Percentiles rank a stretch among this genome's conserved stretches.
phyloP scores from a whole-genome alignment of 148 eudicot genomes.

The Rhododendron williamsianum region DNA sequence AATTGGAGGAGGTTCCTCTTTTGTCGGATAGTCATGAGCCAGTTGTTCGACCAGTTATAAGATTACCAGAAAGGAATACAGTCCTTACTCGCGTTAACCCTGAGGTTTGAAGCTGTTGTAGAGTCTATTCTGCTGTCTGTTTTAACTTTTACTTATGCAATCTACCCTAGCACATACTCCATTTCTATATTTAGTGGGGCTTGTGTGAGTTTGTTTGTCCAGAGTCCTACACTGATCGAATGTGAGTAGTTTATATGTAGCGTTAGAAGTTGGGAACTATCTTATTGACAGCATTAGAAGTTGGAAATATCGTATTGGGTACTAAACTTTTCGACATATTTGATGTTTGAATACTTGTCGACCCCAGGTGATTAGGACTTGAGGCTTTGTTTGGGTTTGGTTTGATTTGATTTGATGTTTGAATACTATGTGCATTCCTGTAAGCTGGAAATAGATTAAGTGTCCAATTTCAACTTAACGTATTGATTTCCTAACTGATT shows the following conservation, averaged over 20 bases:
- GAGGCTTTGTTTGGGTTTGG: background rate
- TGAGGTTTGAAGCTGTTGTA: conserved; percentile 48
- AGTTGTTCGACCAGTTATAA: conserved; percentile 66
- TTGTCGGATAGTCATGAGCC: conserved; percentile 42
- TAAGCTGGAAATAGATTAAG: background rate
- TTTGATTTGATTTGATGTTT: background rate
- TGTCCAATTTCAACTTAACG: background rate
- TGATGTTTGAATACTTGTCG: background rate
- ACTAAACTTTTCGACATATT: background rate
- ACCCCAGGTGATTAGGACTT: background rate
- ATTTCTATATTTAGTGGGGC: background rate
- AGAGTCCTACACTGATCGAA: background rate
- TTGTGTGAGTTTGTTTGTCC: background rate
- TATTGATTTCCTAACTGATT: background rate
- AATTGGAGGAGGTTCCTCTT: conserved; percentile 61
- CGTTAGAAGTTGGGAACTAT: background rate
- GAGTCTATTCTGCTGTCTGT: background rate
- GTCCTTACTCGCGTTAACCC: conserved; percentile 96
- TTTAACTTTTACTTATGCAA: background rate
- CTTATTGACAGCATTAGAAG: background rate
- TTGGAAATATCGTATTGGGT: background rate
- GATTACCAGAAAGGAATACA: conserved; percentile 65
- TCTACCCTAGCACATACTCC: background rate
- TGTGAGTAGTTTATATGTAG: background rate
- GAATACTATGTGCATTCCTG: background rate